phyloP scores from a whole-genome alignment of 192 early-diverging fungal species.

The Chytriomyces confervae region DNA sequence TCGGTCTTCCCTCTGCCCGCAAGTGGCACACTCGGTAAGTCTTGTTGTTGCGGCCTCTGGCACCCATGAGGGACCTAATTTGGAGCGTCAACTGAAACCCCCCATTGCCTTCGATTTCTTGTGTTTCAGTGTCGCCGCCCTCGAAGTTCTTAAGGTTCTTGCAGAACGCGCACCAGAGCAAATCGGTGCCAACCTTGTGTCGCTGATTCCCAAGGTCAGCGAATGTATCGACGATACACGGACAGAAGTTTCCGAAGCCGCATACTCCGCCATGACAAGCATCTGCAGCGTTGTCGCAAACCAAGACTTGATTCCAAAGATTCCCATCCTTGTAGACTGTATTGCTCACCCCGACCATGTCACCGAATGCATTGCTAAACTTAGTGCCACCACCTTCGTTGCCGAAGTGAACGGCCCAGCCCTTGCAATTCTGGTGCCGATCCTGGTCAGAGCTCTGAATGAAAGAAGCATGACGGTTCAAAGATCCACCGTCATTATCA shows the following conservation, averaged over 20 bases:
- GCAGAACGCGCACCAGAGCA: slow-evolving; percentile 49
- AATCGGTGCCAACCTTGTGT: slow-evolving; percentile 51
- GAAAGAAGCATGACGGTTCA: slow-evolving; percentile 71
- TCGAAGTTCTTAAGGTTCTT: slow-evolving; percentile 41
- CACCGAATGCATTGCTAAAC: slow-evolving; percentile 72
- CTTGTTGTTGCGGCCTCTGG: not conserved
- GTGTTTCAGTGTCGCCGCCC: slow-evolving; percentile 42
- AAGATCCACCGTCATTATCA: slow-evolving; percentile 75
- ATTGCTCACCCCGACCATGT: slow-evolving; percentile 80
- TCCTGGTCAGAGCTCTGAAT: slow-evolving; percentile 58
- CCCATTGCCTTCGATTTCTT: not conserved
- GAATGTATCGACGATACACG: slow-evolving; percentile 81
- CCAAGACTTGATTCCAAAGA: slow-evolving; percentile 78
- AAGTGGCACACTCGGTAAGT: slow-evolving; percentile 55
- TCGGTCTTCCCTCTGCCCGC: slow-evolving; percentile 33
- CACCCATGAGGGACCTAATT: not conserved
- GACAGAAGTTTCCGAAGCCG: slow-evolving; percentile 53
- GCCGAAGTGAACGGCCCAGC: slow-evolving; percentile 72
- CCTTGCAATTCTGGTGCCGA: slow-evolving; percentile 75
- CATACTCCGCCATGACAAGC: slow-evolving; percentile 59
- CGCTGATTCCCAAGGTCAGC: slow-evolving; percentile 73
- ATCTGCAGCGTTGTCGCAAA: slow-evolving; percentile 76
- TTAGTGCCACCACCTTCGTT: slow-evolving; percentile 79
- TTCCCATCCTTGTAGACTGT: slow-evolving; percentile 72
- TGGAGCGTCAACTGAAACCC: not conserved